phyloP scores from a whole-genome alignment of 2,329 filamentous ascomycete genomes.

The Alternaria novae-zelandiae region DNA sequence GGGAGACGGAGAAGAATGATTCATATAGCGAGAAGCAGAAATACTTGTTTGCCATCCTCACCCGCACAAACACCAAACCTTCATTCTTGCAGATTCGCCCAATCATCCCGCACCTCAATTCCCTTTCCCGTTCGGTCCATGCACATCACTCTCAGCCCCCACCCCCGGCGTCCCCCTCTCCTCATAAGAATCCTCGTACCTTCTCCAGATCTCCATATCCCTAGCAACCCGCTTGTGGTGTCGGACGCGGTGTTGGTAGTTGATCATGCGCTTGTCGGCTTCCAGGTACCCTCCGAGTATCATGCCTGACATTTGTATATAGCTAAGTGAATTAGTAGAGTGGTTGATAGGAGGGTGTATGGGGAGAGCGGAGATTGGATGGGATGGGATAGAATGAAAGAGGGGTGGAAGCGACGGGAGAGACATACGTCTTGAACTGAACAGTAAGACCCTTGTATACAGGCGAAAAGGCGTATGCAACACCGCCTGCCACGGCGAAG shows the following conservation, averaged over 20 bases:
- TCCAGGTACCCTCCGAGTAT: constrained; percentile 79
- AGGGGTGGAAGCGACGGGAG: background rate
- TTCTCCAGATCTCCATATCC: constrained; percentile 72
- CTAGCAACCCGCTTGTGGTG: constrained; percentile 67
- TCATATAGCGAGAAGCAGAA: background rate
- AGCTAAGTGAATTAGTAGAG: too few species aligned
- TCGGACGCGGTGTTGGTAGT: constrained; percentile 70
- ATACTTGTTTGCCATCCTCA: background rate
- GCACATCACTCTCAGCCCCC: constrained; percentile 41
- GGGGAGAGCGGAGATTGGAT: background rate
- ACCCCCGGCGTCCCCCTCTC: constrained; percentile 49
- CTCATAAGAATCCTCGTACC: constrained; percentile 67
- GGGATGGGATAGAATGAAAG: background rate
- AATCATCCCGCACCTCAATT: background rate
- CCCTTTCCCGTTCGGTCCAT: constrained; percentile 14
- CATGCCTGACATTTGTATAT: constrained; percentile 86
- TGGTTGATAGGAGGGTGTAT: background rate
- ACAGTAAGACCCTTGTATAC: constrained; percentile 66
- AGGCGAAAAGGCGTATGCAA: constrained; percentile 70
- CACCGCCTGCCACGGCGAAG: constrained; percentile 65
- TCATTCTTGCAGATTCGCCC: background rate
- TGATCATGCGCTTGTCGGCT: constrained; percentile 71
- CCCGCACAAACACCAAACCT: background rate
- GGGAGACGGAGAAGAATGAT: background rate
- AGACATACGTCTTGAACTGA: constrained; percentile 43